phyloP scores from a whole-genome alignment of 2,329 filamentous ascomycete genomes.

The Aspergillus flavus region DNA sequence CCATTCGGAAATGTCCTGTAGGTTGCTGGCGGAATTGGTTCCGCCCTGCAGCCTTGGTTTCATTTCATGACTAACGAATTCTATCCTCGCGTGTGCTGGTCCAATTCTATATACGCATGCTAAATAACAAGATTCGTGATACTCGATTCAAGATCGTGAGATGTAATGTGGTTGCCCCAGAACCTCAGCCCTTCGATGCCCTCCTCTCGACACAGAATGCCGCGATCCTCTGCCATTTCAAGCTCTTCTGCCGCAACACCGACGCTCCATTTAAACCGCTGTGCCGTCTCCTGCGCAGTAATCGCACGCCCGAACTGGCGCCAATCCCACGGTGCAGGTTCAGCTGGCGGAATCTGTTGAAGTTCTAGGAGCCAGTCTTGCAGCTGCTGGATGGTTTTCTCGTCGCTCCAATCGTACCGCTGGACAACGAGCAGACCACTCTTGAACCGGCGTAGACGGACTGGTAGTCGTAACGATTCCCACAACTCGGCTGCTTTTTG shows the following conservation, averaged over 20 bases:
- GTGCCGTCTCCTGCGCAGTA: slow-evolving; percentile 85
- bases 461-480: slow-evolving; percentile 82
- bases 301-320: slow-evolving; percentile 77
- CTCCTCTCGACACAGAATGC: slow-evolving; percentile 85
- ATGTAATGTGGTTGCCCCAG: slow-evolving; percentile 73
- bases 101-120: background rate
- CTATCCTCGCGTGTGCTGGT: background rate
- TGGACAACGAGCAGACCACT: slow-evolving; percentile 95
- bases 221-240: slow-evolving; percentile 94
- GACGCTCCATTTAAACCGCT: slow-evolving; percentile 94
- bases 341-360: slow-evolving; percentile 65
- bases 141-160: slow-evolving; percentile 9
- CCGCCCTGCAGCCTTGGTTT: background rate
- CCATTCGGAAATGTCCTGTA: too few species aligned
- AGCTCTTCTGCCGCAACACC: slow-evolving; percentile 94
- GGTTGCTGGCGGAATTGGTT: background rate
- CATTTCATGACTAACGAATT: background rate
- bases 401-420: slow-evolving; percentile 82
- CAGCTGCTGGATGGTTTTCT: slow-evolving; percentile 79
- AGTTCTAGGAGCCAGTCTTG: slow-evolving; percentile 76
- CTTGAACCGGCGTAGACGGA: slow-evolving; percentile 85
- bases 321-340: slow-evolving; percentile 75
- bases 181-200: slow-evolving; percentile 88
- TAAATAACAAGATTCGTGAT: slow-evolving; percentile 5
- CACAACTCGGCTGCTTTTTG: slow-evolving; percentile 86